Base-by-base conservation (phyloP, 2,329 filamentous ascomycete genomes). In the Aspergillus floridensis region DNA sequence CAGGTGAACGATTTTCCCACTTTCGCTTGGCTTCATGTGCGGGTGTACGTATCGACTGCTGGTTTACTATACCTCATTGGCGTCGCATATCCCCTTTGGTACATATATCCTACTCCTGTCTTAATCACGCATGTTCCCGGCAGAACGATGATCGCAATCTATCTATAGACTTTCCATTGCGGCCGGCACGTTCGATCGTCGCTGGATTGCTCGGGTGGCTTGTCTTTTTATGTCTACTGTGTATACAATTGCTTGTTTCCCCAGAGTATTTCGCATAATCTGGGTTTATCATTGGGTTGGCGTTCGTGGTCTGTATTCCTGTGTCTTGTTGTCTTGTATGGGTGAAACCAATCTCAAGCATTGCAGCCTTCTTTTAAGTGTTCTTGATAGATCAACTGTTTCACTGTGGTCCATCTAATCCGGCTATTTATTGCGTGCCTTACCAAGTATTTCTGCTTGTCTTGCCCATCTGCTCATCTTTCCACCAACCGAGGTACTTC, bases 21-120 rank as follows among this genome's bases (percentile, higher is more conserved):
- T 41, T 26, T 26, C 24, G 16, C 26, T 48, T 47, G 24, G 29
- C 21, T 53, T 51, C 46, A n/a, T 52, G 22, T 32, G 26, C 31
- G n/a, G 24, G 49, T 53, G 51, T 46, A 51, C 26, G 58, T 57
- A 48, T 46, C 46, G 21, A 32, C 24, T 55, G 57, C 54, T 54
- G 19, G 46, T 46, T 49, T 29, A 22, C 38, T 51, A 16, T 44
- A 44, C 38, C 47, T 51, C 29, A 52, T 60, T 62, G 59, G 63
- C 60, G 54, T 63, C 61, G 62, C 65, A 65, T 65, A 66, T 59
- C 65, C 59, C 61, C 26, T 53, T 47, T 55, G 47, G 49, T 49
- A 56, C 48, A 47, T 55, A 35, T 53, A 11, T 47, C 16, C 21
- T 47, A 46, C 32, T 24, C 35, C 22, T 54, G 44, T 41, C 44